Percentiles rank a stretch among this genome's conserved stretches.
Conservation (phyloP, 257 asterid species). For the Ilex asprella region DNA sequence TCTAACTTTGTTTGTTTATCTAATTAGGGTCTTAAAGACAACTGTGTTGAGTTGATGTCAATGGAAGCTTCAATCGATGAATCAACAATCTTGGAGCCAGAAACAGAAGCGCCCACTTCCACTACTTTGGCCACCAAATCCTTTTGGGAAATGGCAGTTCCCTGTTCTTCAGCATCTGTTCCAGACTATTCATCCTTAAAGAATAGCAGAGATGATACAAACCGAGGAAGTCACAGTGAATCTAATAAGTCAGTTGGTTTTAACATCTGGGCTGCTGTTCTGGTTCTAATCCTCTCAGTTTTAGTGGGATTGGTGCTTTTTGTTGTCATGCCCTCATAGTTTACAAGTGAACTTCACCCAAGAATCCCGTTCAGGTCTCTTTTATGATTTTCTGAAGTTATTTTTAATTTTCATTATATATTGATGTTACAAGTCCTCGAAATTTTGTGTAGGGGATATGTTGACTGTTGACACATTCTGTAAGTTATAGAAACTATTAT, state of each 20-base stretch:
- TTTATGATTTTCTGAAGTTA: not conserved
- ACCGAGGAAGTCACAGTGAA: slow-evolving; percentile 18
- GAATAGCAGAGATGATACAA: slow-evolving; percentile 9
- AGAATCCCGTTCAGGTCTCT: not conserved
- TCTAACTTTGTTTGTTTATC: not conserved
- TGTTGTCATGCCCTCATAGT: slow-evolving; percentile 17
- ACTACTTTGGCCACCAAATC: slow-evolving; percentile 33
- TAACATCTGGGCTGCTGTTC: slow-evolving; percentile 22
- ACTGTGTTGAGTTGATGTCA: slow-evolving; percentile 73
- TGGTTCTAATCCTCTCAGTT: slow-evolving; percentile 41
- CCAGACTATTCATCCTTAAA: slow-evolving; percentile 17
- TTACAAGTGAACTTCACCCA: not conserved
- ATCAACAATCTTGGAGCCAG: slow-evolving; percentile 72
- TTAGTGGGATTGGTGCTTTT: slow-evolving; percentile 33
- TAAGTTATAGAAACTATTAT: no score
- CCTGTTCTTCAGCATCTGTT: slow-evolving; percentile 21
- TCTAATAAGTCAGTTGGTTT: slow-evolving; percentile 23
- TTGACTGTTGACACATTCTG: no score
- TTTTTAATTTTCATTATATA: no score
- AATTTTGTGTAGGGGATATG: no score
- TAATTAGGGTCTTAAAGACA: slow-evolving; percentile 63
- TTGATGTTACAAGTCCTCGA: no score
- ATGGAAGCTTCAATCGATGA: slow-evolving; percentile 48
- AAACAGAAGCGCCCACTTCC: slow-evolving; percentile 39
- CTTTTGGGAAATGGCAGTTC: slow-evolving; percentile 48